Evolutionary conservation across 164 flowering plant species (phyloP), one percentile per base, ranked within the genome.

Genomic region (Vitis rupestris): DNA sequence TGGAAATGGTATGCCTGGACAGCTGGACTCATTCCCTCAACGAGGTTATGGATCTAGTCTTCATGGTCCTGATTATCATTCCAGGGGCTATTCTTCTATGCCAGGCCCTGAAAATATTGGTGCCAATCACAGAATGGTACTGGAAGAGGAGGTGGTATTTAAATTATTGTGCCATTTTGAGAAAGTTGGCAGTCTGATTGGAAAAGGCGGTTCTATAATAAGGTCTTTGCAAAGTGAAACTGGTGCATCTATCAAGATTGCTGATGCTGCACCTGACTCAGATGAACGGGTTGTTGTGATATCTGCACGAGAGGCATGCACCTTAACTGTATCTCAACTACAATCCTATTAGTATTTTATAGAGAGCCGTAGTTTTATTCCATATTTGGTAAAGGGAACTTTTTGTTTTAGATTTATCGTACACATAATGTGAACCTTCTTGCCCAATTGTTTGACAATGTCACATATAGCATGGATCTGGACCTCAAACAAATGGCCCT

Each of bases 241-340:
- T 16, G 90, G 93, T 64, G 85, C 89, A 2, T 81, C 78, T 27
- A 85, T 88, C 60, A 86, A 81, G 72, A 74, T 88, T 50, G 73
- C 67, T 57, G 93, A 82, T 49, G 66, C 75, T 44, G 73, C 68
- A 15, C 75, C 82, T 23, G 88, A 85, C 72, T 78, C 84, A 14
- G 89, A 86, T 70, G 93, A 88, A 71, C 79, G 84, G 53, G 76
- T 86, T 30, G 81, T 86, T 52, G 63, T 81, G 53, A 83, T 88
- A 72, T 83, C 90, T 72, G 87, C 88, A 77, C 64, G 76, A 61
- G 92, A 85, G 90, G 90, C 74, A 81, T 59, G 83, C 50, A 49
- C 50, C 63, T 63, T 54, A 47, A 63, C 61, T 54, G 57, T 58
- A 49, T 57, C 50, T 63, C 47, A 31, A 11, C 62, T 44, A 50